Evolutionary conservation across 2,329 filamentous ascomycete genomes (phyloP), one percentile per base, ranked within the genome.

Genomic region (Westerdykella aurantiaca): DNA sequence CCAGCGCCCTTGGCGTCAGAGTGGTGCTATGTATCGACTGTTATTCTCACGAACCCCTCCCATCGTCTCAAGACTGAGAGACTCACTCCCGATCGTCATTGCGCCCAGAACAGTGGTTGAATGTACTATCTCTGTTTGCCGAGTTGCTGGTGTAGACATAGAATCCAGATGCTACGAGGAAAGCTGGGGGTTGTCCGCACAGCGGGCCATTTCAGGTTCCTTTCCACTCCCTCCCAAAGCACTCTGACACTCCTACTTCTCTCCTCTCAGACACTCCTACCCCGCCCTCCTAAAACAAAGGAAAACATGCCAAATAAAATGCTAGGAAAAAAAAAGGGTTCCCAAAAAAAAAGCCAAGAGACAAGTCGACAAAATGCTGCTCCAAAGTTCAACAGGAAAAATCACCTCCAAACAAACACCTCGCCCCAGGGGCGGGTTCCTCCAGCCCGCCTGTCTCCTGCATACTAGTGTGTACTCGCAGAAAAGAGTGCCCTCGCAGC

Each of bases 391-490:
- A 43, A 45, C 44, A 37, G 47, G 44, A 46, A 55, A 57, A 5
- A 5, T 29, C 52, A 62, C 53, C 55, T 46, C 46, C 49, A 48
- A 29, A 50, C 47, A 39, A 43, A 50, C 46, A 42, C 42, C 41
- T 25, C 22, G 17, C 34, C 34, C 39, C 17, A 29, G 49, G 56
- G 54, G 56, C 55, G 60, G 55, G 56, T 51, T 59, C 54, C 50
- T 57, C 60, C 58, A 63, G 57, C 53, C 58, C 53, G 57, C 56
- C 59, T 29, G 31, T 47, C 53, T 51, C 50, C 44, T 54, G 50
- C 56, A 41, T 53, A 52, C 34, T 47, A 48, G 38, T 46, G 31
- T 45, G 38, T 43, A 48, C 44, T 50, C 4, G 25, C 25, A 29
- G n/a, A 29, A 29, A 29, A 10, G 25, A 29, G 3, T 21, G 18